Evolutionary conservation across 2,329 filamentous ascomycete genomes (phyloP), one percentile per base, ranked within the genome.

Genomic region (Fusarium sp.): DNA sequence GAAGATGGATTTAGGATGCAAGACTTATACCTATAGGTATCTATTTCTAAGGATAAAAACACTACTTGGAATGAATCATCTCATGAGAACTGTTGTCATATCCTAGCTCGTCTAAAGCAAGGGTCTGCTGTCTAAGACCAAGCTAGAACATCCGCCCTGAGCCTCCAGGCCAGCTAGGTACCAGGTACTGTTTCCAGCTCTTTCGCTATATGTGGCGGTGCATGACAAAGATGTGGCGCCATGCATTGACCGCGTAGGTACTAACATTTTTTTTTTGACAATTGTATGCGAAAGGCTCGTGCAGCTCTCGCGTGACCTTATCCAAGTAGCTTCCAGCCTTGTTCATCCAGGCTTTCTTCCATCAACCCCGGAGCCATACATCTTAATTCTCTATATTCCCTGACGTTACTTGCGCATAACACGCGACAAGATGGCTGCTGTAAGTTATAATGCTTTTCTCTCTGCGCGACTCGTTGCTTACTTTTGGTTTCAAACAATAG

Each of bases 371-470:
- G 36, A 67, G 58, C 54, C 60, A 59, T 59, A 57, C 57, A 67
- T 41, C 55, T 51, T 60, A 65, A 66, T 34, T 57, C n/a, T 49
- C 42, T 34, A 34, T 58, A 56, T 42, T 57, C 9, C 40, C 46
- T 40, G 56, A 65, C 58, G 51, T 51, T 42, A 18, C 37, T 64
- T 69, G 69, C 57, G 68, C 67, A 65, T 57, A 72, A 67, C 33
- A 65, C 65, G 58, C 65, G 59, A 71, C 76, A 84, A 80, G 66
- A 86, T 85, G 82, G 84, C 84, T 79, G 83, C 85, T 75, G 85
- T 87, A 79, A 78, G 84, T 82, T 52, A 45, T n/a, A 41, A 23
- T n/a, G 50, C 37, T 49, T 63, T 57, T 58, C 69, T 37, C 5
- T 10, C 10, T 6, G 23, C 44, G 53, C 46, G 36, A 58, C 28